Percentiles rank a stretch among this genome's conserved stretches.
phyloP scores from a whole-genome alignment of 441 rosid genomes.

The Mallotus japonicus region DNA sequence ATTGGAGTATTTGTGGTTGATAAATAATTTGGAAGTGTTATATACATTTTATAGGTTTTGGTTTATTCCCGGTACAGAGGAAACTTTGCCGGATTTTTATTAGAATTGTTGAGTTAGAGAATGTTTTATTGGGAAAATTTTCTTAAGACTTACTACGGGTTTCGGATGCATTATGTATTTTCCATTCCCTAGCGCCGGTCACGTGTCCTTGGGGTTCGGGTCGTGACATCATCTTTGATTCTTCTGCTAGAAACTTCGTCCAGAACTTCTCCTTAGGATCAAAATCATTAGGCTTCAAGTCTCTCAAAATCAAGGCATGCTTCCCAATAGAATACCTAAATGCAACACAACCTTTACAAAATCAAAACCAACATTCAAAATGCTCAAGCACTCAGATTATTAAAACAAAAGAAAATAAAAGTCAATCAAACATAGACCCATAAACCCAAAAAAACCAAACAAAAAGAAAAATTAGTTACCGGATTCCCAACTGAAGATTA shows the following conservation, averaged over 20 bases:
- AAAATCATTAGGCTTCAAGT: constrained; percentile 63
- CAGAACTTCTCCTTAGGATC: constrained; percentile 94
- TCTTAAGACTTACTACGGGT: too few species aligned
- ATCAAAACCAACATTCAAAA: background rate
- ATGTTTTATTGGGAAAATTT: too few species aligned
- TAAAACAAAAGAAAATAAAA: too few species aligned
- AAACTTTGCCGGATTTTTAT: too few species aligned
- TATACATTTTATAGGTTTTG: too few species aligned
- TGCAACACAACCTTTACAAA: background rate
- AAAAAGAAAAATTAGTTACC: constrained; percentile 38
- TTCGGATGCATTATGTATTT: too few species aligned
- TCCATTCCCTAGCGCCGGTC: too few species aligned
- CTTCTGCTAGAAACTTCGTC: constrained; percentile 89
- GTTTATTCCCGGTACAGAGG: too few species aligned
- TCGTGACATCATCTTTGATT: constrained; percentile 50
- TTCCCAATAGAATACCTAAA: constrained; percentile 80
- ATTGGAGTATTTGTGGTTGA: too few species aligned
- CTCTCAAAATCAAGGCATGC: constrained; percentile 55
- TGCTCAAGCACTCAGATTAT: background rate
- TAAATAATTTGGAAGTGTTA: too few species aligned
- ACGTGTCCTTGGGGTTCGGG: too few species aligned
- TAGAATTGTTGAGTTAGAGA: too few species aligned
- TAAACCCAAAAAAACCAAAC: background rate
- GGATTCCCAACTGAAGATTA: constrained; percentile 86
- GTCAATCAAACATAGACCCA: background rate